Conservation (phyloP, 2,329 filamentous ascomycete species). For the Zasmidium citrigriseum region DNA sequence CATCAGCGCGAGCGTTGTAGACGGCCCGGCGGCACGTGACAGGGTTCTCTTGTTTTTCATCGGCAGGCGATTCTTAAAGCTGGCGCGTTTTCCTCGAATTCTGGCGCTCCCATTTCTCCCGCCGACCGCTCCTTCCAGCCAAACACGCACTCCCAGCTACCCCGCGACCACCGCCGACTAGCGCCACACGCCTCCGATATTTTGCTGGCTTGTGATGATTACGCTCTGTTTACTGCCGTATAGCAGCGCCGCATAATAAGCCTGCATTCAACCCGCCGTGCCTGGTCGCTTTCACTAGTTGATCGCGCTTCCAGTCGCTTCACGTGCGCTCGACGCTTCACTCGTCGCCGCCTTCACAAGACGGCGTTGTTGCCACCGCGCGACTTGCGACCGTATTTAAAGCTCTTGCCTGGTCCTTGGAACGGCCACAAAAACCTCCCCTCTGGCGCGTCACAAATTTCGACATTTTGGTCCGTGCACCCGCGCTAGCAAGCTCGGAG, state of each 20-base stretch:
- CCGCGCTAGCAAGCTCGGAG: no score
- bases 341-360: not conserved
- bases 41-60: no score
- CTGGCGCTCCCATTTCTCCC: no score
- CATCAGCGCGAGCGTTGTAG: no score
- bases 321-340: not conserved
- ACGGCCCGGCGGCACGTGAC: not conserved
- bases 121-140: no score
- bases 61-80: not conserved
- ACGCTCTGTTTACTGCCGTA: not conserved
- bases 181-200: not conserved
- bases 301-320: constrained; percentile 2
- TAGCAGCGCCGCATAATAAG: not conserved
- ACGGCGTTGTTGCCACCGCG: not conserved
- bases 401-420: no score
- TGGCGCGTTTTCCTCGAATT: not conserved
- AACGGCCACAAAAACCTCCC: no score
- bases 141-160: not conserved
- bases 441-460: not conserved
- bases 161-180: not conserved
- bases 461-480: not conserved
- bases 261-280: not conserved
- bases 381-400: not conserved
- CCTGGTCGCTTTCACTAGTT: constrained; percentile 4
- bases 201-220: not conserved